phyloP scores from a whole-genome alignment of 257 asterid genomes.

The Nicotiana otophora region DNA sequence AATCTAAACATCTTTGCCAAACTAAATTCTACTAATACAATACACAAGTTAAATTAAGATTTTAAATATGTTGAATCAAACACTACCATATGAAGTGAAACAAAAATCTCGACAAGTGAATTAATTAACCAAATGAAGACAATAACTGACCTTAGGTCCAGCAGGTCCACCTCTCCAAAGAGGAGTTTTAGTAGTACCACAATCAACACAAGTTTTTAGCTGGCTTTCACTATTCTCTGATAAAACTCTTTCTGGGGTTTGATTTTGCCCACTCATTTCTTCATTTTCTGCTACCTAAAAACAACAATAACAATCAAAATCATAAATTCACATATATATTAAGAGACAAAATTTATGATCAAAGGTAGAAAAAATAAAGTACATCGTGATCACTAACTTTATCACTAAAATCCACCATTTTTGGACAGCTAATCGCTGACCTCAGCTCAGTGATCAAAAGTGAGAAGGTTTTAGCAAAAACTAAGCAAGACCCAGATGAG shows the following conservation, averaged over 20 bases:
- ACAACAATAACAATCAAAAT: neutral
- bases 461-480: neutral
- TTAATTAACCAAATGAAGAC: neutral
- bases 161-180: constrained; percentile 99
- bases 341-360: neutral
- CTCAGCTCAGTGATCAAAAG: neutral
- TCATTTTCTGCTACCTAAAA: constrained; percentile 59
- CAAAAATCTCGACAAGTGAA: too few species aligned
- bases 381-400: constrained; percentile 56
- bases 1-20: too few species aligned
- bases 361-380: neutral
- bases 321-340: neutral
- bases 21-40: too few species aligned
- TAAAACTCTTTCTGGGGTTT: constrained; percentile 53
- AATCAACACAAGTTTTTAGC: constrained; percentile 77
- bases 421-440: neutral
- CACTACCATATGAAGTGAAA: neutral
- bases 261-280: constrained; percentile 49
- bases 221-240: constrained; percentile 23
- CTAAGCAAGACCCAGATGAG: neutral
- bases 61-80: too few species aligned
- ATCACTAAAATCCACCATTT: constrained; percentile 73
- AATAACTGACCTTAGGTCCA: constrained; percentile 73
- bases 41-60: too few species aligned
- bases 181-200: constrained; percentile 94